These are phyloP conservation scores for Myxozyma kluyveri DNA, from an alignment of 805 yeast species.

Conservation along the genomic window DNA sequence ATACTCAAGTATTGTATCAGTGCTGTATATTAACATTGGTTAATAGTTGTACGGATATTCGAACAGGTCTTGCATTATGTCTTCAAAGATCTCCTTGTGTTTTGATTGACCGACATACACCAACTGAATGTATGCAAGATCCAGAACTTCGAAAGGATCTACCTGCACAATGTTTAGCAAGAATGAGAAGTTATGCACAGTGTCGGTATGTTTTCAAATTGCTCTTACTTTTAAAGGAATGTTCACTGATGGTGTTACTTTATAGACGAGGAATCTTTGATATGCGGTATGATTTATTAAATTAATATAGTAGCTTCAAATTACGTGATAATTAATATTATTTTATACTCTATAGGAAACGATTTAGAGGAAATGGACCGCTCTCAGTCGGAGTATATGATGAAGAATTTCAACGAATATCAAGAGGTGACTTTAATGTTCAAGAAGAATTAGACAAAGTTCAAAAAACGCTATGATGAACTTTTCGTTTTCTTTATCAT, in stretches of 20 bases:
- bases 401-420: conserved; percentile 74
- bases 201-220: conserved; percentile 50
- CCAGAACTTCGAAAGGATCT: conserved; percentile 72
- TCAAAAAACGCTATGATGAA: conserved; percentile 33
- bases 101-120: conserved; percentile 81
- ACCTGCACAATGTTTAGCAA: conserved; percentile 85
- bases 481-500: no score
- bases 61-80: conserved; percentile 93
- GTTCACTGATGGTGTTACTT: no score
- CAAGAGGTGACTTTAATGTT: conserved; percentile 79
- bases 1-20: no score
- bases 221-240: neutral
- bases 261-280: conserved; percentile 73
- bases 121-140: conserved; percentile 79
- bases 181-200: conserved; percentile 79
- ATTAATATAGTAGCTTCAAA: no score
- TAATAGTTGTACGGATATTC: conserved; percentile 83
- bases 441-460: conserved; percentile 74
- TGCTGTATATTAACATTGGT: neutral
- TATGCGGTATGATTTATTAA: conserved; percentile 46
- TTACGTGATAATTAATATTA: no score
- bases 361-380: conserved; percentile 93
- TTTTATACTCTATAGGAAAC: conserved; percentile 46
- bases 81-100: conserved; percentile 96
- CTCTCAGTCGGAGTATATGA: conserved; percentile 90